Evolutionary conservation across 495 filamentous ascomycete genomes (phyloP), one percentile per base, ranked within the genome.

Genomic region (Aeminium ludgeri): DNA sequence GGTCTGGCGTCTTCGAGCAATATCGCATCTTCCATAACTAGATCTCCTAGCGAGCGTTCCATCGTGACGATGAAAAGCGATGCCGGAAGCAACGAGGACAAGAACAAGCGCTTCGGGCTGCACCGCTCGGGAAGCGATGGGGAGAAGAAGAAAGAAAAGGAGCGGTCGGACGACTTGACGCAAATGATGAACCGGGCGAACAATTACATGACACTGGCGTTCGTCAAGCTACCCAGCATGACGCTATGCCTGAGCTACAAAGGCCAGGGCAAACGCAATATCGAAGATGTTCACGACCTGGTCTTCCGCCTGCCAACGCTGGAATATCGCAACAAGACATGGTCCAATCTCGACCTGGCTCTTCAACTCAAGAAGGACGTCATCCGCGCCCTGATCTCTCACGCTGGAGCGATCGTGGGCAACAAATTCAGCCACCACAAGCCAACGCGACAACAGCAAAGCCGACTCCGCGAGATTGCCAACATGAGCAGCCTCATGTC

Each of bases 251-350:
- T 99, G 40, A 87, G 81, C 56, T 99, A 95, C 65, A 96, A 99
- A 58, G 89, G 91, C 44, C 87, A 79, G 58, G 85, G 83, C 32
- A 81, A 93, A 41, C 84, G 85, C 51, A 99, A 96, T 52, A 63
- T 97, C 36, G 82, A 92, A 62, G 89, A 97, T 58, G 76, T 97
- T 10, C 89, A 97, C 59, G 78, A 95, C 52, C 87, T 97, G 45
- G 89, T 96, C 44, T 97, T 97, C 70, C 78, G 85, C 15, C 73
- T 99, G 54, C 89, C 89, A 6, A 80, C 80, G 12, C 74, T 99
- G 30, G 89, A 99, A 56, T 96, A 93, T 57, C 72, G 82, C 36
- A 96, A 99, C 65, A 96, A 95, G 63, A 96, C 86, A 8, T 99
- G 89, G 89, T 95, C 87, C 13, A 96, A 96, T 57, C 73, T 96